phyloP scores from a whole-genome alignment of 2,329 filamentous ascomycete species.

The Colletotrichum sp. region DNA sequence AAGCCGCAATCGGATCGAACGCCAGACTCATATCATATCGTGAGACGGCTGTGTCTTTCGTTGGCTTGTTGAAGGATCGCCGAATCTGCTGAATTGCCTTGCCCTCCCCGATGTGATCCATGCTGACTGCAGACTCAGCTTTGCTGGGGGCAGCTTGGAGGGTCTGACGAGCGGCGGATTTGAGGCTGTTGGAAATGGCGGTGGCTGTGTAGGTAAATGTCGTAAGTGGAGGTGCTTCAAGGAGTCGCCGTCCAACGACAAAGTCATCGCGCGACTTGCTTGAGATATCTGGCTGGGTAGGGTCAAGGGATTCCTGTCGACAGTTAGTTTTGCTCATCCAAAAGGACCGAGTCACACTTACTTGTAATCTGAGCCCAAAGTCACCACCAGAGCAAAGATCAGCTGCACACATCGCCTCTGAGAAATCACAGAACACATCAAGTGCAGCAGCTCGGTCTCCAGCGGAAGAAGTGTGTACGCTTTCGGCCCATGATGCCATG shows the following conservation, averaged over 20 bases:
- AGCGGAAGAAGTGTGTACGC: slow-evolving; percentile 23
- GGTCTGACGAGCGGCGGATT: slow-evolving; percentile 7
- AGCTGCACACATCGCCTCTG: slow-evolving; percentile 67
- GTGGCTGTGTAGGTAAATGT: slow-evolving; percentile 26
- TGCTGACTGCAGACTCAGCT: neutral
- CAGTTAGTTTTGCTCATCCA: slow-evolving; percentile 8
- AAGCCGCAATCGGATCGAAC: slow-evolving; percentile 64
- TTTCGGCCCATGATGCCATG: slow-evolving; percentile 41
- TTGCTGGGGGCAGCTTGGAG: neutral
- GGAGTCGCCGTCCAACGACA: slow-evolving; percentile 49
- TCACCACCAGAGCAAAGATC: slow-evolving; percentile 63
- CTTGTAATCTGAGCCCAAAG: slow-evolving; percentile 45
- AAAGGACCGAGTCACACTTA: slow-evolving; percentile 22
- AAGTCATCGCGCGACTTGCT: slow-evolving; percentile 54
- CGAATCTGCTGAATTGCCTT: slow-evolving; percentile 40
- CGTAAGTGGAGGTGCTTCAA: slow-evolving; percentile 47
- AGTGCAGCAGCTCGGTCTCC: slow-evolving; percentile 42
- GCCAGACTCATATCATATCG: slow-evolving; percentile 62
- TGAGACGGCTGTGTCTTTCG: slow-evolving; percentile 33
- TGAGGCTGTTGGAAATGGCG: slow-evolving; percentile 10
- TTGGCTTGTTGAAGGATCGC: slow-evolving; percentile 33
- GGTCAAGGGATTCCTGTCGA: slow-evolving; percentile 59
- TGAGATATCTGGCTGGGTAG: slow-evolving; percentile 63
- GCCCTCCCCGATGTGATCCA: slow-evolving; percentile 34
- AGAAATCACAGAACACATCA: slow-evolving; percentile 56